Evolutionary conservation across 2,329 filamentous ascomycete genomes (phyloP).

Genomic region (Pseudopyrenochaeta lycopersici): DNA sequence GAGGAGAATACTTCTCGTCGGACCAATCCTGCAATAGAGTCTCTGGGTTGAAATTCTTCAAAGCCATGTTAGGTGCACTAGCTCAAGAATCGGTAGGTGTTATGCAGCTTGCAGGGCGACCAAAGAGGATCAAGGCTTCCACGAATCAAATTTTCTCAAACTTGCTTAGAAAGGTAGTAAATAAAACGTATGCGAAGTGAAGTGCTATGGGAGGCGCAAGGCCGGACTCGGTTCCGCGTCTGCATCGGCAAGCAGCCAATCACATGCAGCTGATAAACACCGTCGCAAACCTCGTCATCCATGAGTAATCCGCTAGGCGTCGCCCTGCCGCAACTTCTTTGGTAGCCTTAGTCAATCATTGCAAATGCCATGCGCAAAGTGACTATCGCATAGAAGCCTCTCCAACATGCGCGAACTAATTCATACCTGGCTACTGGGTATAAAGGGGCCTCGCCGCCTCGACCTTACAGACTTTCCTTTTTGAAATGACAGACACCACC

Average conservation of each 20-base stretch:
- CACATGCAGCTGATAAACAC: slow-evolving; percentile 25
- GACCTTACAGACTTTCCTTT: slow-evolving; percentile 12
- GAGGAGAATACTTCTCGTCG: slow-evolving; percentile 43
- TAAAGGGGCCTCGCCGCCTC: slow-evolving; percentile 31
- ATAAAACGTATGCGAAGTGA: slow-evolving; percentile 7
- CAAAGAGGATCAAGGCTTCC: background rate
- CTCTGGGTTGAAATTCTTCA: slow-evolving; percentile 55
- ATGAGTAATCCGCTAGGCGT: slow-evolving; percentile 36
- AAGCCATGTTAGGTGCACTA: slow-evolving; percentile 24
- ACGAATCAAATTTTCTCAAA: slow-evolving; percentile 2
- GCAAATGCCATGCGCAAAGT: slow-evolving; percentile 37
- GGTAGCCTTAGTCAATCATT: slow-evolving; percentile 45
- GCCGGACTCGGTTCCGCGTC: slow-evolving; percentile 7
- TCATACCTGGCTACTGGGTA: slow-evolving; percentile 25
- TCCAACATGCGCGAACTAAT: slow-evolving; percentile 35
- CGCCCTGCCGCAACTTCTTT: slow-evolving; percentile 13
- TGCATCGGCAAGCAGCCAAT: slow-evolving; percentile 32
- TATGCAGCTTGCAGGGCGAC: background rate
- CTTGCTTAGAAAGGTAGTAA: slow-evolving; percentile 5
- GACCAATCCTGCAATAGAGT: slow-evolving; percentile 56
- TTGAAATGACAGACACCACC: slow-evolving; percentile 42
- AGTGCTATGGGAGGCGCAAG: background rate
- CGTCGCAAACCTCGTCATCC: slow-evolving; percentile 35
- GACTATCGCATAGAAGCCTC: slow-evolving; percentile 29
- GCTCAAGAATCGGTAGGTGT: background rate